phyloP scores from a whole-genome alignment of 2,329 filamentous ascomycete genomes.

The Ophiostoma ulmi region DNA sequence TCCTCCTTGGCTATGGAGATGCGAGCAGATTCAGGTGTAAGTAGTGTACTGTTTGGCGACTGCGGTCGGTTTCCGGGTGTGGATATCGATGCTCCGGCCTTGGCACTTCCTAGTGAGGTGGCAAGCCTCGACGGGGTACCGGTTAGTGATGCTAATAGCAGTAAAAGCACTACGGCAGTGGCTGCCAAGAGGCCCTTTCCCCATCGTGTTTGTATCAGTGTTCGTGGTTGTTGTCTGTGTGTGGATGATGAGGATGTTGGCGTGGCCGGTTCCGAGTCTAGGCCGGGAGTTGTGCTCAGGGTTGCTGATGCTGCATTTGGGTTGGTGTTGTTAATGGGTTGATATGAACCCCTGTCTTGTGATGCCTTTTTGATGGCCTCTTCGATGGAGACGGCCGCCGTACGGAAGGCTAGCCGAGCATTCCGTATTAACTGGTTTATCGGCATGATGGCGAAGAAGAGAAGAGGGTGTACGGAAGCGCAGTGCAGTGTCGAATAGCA shows the following conservation, averaged over 20 bases:
- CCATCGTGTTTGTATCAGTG: slow-evolving; percentile 18
- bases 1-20: slow-evolving; percentile 21
- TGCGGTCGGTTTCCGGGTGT: neutral
- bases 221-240: slow-evolving; percentile 3
- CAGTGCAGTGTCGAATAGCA: neutral
- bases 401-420: slow-evolving; percentile 12
- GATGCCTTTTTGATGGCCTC: slow-evolving; percentile 11
- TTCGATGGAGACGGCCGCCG: slow-evolving; percentile 15
- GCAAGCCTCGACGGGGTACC: neutral
- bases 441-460: neutral
- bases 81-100: slow-evolving; percentile 1
- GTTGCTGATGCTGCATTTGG: neutral
- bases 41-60: neutral
- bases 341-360: neutral
- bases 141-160: neutral
- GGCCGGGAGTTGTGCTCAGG: neutral
- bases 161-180: slow-evolving; percentile 2
- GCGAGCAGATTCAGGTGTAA: slow-evolving; percentile 11
- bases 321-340: neutral
- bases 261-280: neutral
- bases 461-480: neutral
- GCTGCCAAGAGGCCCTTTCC: slow-evolving; percentile 14
- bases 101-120: neutral
- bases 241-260: neutral
- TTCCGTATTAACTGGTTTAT: neutral